Percentiles rank a stretch among this genome's conserved stretches.
phyloP scores from a whole-genome alignment of 768 basidiomycete genomes.

The Rhodocollybia butyracea region DNA sequence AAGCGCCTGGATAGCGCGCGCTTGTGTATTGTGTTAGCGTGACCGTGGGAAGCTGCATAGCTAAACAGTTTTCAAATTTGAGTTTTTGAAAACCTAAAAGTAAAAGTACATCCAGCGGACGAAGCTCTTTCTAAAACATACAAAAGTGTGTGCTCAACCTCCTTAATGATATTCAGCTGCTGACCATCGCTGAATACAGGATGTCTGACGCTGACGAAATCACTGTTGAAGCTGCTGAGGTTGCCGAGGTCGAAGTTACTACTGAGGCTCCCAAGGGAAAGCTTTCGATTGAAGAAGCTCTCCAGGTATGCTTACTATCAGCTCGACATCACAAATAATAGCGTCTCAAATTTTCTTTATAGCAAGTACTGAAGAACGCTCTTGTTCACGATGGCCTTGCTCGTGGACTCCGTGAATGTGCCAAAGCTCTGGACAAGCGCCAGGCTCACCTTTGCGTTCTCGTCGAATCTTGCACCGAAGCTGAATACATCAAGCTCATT shows the following conservation, averaged over 20 bases:
- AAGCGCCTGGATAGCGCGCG: too few species aligned
- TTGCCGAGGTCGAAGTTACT: constrained; percentile 77
- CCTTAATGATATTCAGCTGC: too few species aligned
- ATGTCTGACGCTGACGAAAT: constrained; percentile 99
- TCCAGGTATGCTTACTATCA: constrained; percentile 68
- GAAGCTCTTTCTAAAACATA: too few species aligned
- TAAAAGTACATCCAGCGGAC: too few species aligned
- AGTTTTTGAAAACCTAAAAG: too few species aligned
- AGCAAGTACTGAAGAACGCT: constrained; percentile 99
- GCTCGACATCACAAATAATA: too few species aligned
- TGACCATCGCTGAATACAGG: constrained; percentile 23
- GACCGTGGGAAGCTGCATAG: too few species aligned
- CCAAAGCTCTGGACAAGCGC: constrained; percentile 98
- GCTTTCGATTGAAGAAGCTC: constrained; percentile 92
- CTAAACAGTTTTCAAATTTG: too few species aligned
- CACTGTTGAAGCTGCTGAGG: constrained; percentile 63
- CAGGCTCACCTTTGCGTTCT: constrained; percentile 98
- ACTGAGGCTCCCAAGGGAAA: constrained; percentile 92
- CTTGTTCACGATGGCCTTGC: constrained; percentile 98
- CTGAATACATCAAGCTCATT: constrained; percentile 99
- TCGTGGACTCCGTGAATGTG: constrained; percentile 94
- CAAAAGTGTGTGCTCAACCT: too few species aligned
- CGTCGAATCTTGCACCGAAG: constrained; percentile 98
- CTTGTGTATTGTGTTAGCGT: too few species aligned
- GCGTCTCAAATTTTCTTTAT: constrained; percentile 14